Base-by-base conservation (phyloP, 495 filamentous ascomycete genomes). In the Hyaloscypha finlandica region DNA sequence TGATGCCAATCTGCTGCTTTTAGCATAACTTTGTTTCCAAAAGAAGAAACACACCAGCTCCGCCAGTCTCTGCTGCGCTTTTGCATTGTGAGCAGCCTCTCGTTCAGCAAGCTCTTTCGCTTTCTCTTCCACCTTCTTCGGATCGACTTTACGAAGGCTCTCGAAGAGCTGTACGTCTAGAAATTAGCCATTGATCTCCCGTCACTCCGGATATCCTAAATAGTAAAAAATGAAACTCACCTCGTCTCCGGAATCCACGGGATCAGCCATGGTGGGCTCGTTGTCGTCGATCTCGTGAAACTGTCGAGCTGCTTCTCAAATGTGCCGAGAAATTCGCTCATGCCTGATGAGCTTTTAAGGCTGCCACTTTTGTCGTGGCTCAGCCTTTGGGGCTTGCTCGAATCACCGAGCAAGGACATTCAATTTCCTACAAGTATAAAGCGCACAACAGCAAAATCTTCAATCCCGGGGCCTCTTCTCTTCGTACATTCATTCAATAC, bases 1-100 rank as follows among this genome's bases (percentile, higher is more conserved):
- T 95, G 81, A 82, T 86, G 75, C 90, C 89, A 68, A 94, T 86
- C 91, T 93, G 71, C 52, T 52, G 20, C n/a, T 33, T 51, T 45
- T 62, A 31, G 42, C 8, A 9, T 30, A 20, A 29, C 14, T 33
- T 37, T 16, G 6, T 20, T 14, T 22, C 45, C 29, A 39, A 4
- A 66, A 29, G 8, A 63, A 8, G 12, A 52, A 42, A 12, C 66
- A 2, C 71, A 87, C 85, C 69, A 87, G 70, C 67, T 90, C 84
- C 11, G 77, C 81, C 35, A 92, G 77, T 65, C 87, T 81, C 64
- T 81, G 72, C 74, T 91, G 89, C 5, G 87, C 84, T 73, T 88
- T 90, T 70, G 88, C 84, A 73, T 87, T 84, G 63, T 91, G 88
- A 16, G 81, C 83, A 67, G 82, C 79, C n/a, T 88, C 79, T 55